These are phyloP conservation scores for Boletus barrowsii DNA, from an alignment of 768 basidiomycete genomes.

Conservation along the genomic window DNA sequence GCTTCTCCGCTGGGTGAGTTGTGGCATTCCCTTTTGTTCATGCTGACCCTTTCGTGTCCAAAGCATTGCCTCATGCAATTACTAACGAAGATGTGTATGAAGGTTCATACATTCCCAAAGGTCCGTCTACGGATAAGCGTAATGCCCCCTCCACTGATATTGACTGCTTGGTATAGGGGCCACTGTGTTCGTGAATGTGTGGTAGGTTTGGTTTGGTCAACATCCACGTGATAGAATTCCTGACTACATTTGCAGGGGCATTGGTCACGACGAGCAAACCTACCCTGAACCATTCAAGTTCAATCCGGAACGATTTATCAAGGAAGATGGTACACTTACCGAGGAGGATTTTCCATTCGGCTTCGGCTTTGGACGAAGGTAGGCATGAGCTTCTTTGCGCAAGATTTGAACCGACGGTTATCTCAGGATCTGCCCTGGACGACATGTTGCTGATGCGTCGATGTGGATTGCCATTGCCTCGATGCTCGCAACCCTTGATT, in stretches of 20 bases:
- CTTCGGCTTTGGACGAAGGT: constrained; percentile 30
- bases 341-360: constrained; percentile 3
- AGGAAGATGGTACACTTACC: constrained; percentile 15
- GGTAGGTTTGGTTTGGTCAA: constrained; percentile 9
- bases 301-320: constrained; percentile 38
- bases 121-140: constrained; percentile 7
- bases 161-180: constrained; percentile 9
- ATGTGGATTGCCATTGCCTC: constrained; percentile 25
- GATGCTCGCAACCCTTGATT: constrained; percentile 25
- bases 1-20: constrained; percentile 19
- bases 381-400: neutral
- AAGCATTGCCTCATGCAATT: constrained; percentile 24
- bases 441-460: constrained; percentile 20
- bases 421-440: constrained; percentile 23
- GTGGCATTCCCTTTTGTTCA: neutral
- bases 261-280: constrained; percentile 36
- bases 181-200: constrained; percentile 22
- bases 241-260: constrained; percentile 29
- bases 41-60: neutral
- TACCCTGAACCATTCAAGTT: constrained; percentile 42
- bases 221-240: neutral
- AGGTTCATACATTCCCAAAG: constrained; percentile 23
- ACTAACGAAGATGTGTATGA: constrained; percentile 23
- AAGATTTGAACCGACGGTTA: neutral
- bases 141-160: neutral